These are phyloP conservation scores for Meyerozyma guilliermondii DNA, from an alignment of 1,139 yeast genomes.

Conservation along the genomic window DNA sequence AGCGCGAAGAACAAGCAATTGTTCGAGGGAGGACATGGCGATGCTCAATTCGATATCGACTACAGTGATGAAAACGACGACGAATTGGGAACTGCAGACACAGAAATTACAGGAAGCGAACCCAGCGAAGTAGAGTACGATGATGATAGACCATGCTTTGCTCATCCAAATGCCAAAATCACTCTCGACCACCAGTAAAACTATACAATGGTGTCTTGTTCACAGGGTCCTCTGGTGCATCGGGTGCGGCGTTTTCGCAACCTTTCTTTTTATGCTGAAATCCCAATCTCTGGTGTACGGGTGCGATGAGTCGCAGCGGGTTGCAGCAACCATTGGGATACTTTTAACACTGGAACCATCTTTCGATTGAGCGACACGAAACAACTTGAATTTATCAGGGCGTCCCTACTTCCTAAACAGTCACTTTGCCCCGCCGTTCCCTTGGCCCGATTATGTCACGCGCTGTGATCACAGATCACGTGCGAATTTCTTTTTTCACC, in stretches of 20 bases:
- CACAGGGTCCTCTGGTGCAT: constrained; percentile 7
- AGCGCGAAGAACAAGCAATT: constrained; percentile 42
- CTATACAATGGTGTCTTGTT: no score
- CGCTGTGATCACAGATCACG: neutral
- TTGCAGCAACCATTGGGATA: no score
- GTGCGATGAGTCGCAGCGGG: neutral
- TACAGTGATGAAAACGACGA: constrained; percentile 1
- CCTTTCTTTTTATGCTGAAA: neutral
- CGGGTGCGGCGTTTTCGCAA: constrained; percentile 2
- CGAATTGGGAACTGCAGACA: neutral
- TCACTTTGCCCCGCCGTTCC: neutral
- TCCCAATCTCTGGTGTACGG: neutral
- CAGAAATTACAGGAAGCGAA: neutral
- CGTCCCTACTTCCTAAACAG: neutral
- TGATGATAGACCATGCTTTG: constrained; percentile 34
- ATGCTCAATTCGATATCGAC: constrained; percentile 1
- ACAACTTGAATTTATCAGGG: no score
- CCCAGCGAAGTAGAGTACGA: neutral
- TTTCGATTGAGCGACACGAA: no score
- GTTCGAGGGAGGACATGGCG: constrained; percentile 15
- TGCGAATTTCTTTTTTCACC: constrained; percentile 1
- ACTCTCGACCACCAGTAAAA: constrained; percentile 12
- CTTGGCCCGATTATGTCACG: neutral
- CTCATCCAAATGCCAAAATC: constrained; percentile 37
- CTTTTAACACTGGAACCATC: no score